phyloP scores from a whole-genome alignment of 1,284 basidiomycete genomes.

The Cryptococcus sp. region DNA sequence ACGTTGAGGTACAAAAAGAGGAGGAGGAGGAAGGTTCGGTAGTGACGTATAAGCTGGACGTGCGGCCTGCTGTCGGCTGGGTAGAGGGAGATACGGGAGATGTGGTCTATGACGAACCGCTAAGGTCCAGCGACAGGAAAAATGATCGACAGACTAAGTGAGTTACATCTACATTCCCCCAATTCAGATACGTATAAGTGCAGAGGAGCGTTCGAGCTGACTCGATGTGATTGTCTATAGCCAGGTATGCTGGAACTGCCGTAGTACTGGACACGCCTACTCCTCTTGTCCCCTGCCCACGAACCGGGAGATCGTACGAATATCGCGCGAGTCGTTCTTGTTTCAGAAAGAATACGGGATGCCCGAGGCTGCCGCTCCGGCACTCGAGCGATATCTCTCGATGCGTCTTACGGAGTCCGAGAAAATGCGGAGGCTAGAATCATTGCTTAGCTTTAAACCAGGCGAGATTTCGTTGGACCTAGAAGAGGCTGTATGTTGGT shows the following conservation, averaged over 20 bases:
- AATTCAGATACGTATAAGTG: not conserved
- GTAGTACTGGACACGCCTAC: constrained; percentile 15
- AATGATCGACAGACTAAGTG: not conserved
- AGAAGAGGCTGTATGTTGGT: constrained; percentile 20
- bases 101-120: not conserved
- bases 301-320: constrained; percentile 17
- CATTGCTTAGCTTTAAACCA: constrained; percentile 12
- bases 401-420: constrained; percentile 19
- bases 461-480: constrained; percentile 16
- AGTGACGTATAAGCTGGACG: not conserved
- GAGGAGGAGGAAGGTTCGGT: not conserved
- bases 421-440: constrained; percentile 15
- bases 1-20: not conserved
- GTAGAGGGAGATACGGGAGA: not conserved
- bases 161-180: not conserved
- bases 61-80: not conserved
- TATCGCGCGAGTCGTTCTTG: constrained; percentile 12
- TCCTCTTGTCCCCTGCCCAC: constrained; percentile 21
- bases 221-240: not conserved
- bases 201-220: too few species aligned
- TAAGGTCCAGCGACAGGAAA: not conserved
- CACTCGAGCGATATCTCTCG: constrained; percentile 7
- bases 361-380: constrained; percentile 9
- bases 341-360: constrained; percentile 11
- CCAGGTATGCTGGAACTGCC: constrained; percentile 30